phyloP scores from a whole-genome alignment of 768 basidiomycete genomes.

The Porphyrellus cyaneotinctus region DNA sequence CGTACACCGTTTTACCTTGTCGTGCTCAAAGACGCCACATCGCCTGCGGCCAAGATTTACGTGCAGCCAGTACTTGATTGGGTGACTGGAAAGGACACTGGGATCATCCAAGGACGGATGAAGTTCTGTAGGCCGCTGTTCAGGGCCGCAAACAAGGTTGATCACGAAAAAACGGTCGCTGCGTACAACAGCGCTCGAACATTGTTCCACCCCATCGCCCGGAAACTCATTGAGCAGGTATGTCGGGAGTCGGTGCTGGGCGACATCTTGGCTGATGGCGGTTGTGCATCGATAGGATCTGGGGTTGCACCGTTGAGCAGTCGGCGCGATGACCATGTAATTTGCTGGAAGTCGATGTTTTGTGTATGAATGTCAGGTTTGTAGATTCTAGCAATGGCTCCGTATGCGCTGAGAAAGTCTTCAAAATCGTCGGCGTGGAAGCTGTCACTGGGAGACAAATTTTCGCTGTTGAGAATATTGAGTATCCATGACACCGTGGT shows the following conservation, averaged over 20 bases:
- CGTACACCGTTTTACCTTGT: constrained; percentile 50
- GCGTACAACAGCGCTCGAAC: constrained; percentile 34
- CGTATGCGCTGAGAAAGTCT: too few species aligned
- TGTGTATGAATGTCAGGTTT: background rate
- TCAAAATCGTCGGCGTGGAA: too few species aligned
- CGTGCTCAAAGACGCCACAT: constrained; percentile 38
- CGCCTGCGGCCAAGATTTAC: constrained; percentile 28
- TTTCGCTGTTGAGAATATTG: too few species aligned
- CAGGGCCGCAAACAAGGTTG: constrained; percentile 35
- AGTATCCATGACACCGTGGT: too few species aligned
- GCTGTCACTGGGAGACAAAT: too few species aligned
- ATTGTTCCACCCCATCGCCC: constrained; percentile 50
- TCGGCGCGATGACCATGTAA: background rate
- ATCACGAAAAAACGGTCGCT: constrained; percentile 33
- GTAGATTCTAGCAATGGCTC: too few species aligned
- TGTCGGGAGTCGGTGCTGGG: background rate
- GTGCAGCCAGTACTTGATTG: constrained; percentile 40
- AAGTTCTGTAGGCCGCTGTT: constrained; percentile 53
- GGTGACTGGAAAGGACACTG: constrained; percentile 40
- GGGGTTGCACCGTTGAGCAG: background rate
- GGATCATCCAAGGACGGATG: constrained; percentile 49
- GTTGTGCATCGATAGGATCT: background rate
- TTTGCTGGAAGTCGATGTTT: background rate
- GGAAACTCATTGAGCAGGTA: constrained; percentile 48
- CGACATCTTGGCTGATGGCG: background rate